A percentile compares a stretch with the other conserved stretches of the same genome.
These are phyloP conservation scores for Wickerhamiella bombiphila DNA, from an alignment of 805 yeast species.

Conservation along the genomic window DNA sequence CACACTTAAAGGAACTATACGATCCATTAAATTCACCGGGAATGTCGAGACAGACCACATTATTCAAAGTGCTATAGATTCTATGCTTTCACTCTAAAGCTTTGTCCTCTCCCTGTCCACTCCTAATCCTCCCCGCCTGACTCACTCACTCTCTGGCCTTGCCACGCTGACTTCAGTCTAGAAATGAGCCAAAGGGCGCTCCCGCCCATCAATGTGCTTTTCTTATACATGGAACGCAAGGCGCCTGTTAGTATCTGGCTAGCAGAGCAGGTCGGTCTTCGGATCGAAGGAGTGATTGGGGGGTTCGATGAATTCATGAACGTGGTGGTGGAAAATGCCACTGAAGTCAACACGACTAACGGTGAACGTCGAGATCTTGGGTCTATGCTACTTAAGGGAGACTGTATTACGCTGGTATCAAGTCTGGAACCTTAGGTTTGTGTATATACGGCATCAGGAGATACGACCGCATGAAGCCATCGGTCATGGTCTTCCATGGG, in stretches of 20 bases:
- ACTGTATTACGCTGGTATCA: constrained; percentile 68
- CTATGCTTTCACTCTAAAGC: not conserved
- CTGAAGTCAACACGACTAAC: constrained; percentile 46
- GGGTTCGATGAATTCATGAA: constrained; percentile 99
- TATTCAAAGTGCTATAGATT: no score
- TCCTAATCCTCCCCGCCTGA: not conserved
- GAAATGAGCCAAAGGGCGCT: constrained; percentile 24
- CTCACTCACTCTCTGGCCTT: not conserved
- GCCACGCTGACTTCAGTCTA: not conserved
- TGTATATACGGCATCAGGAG: constrained; percentile 21
- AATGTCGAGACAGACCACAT: no score
- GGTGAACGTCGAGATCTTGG: constrained; percentile 32
- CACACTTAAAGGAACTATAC: no score
- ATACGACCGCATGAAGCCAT: constrained; percentile 38
- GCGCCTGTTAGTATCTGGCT: constrained; percentile 74
- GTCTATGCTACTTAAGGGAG: constrained; percentile 75
- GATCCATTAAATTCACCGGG: no score
- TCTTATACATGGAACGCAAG: constrained; percentile 74
- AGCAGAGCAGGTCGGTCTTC: constrained; percentile 62
- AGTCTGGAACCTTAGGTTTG: constrained; percentile 13
- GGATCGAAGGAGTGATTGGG: constrained; percentile 64
- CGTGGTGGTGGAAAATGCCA: constrained; percentile 44
- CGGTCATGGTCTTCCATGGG: constrained; percentile 56
- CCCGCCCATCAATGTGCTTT: constrained; percentile 86
- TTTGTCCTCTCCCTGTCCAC: not conserved